phyloP scores from a whole-genome alignment of 2,329 filamentous ascomycete genomes.

The Beauveria australis region DNA sequence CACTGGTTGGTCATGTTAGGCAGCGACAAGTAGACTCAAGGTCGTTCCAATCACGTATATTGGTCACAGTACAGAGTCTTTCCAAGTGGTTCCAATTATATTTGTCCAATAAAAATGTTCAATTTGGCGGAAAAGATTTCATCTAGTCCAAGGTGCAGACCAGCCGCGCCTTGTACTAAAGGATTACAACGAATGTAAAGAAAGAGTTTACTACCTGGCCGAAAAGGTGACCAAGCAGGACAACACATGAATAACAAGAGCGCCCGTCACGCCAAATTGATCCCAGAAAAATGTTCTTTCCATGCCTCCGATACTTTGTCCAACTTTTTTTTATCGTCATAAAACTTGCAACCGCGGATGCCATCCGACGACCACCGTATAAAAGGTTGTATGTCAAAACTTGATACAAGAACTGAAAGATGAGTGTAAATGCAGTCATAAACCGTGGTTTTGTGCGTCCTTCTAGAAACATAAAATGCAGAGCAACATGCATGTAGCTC shows the following conservation, averaged over 20 bases:
- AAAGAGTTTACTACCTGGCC: conserved; percentile 10
- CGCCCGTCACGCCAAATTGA: conserved; percentile 21
- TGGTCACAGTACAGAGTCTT: neutral
- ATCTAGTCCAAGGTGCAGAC: conserved; percentile 4
- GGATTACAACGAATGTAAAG: conserved; percentile 15
- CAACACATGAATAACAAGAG: conserved; percentile 18
- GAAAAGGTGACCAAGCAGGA: conserved; percentile 7
- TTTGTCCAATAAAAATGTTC: conserved; percentile 6
- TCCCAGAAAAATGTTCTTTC: conserved; percentile 16
- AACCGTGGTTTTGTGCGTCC: conserved; percentile 7
- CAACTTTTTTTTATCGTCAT: conserved; percentile 25
- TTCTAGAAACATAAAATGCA: neutral
- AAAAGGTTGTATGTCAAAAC: conserved; percentile 26
- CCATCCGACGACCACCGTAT: conserved; percentile 17
- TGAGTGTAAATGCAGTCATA: conserved; percentile 19
- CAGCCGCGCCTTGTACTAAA: conserved; percentile 10
- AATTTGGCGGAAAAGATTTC: conserved; percentile 10
- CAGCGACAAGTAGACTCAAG: too few species aligned
- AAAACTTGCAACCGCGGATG: conserved; percentile 12
- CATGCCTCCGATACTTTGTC: conserved; percentile 17
- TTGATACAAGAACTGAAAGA: conserved; percentile 37
- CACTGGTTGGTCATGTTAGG: too few species aligned
- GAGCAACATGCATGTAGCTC: neutral
- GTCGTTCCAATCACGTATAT: too few species aligned
- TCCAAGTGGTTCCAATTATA: neutral